Percentiles rank a stretch among this genome's conserved stretches.
Conservation (phyloP, 768 basidiomycete species). For the Calocybe indica region DNA sequence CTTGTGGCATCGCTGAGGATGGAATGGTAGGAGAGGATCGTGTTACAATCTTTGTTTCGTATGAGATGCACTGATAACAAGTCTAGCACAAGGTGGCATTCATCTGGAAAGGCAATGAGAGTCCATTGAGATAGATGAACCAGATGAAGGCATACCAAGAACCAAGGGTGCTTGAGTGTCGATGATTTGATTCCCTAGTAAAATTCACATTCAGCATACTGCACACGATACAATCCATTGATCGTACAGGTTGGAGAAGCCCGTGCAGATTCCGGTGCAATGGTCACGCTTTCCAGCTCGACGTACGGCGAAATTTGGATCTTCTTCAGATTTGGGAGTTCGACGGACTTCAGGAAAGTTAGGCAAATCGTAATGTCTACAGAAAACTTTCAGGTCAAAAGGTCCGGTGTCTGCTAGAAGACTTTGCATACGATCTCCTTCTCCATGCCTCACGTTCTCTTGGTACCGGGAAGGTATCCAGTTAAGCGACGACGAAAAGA, state of each 20-base stretch:
- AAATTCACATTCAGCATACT: background rate
- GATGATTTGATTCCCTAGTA: slow-evolving; percentile 23
- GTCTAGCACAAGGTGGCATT: slow-evolving; percentile 35
- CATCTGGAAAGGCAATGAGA: slow-evolving; percentile 10
- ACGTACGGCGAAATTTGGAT: no score
- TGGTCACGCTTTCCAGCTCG: background rate
- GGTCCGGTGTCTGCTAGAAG: background rate
- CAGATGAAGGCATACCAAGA: slow-evolving; percentile 1
- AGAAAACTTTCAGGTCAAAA: background rate
- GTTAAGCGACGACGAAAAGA: slow-evolving; percentile 58
- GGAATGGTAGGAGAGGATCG: slow-evolving; percentile 47
- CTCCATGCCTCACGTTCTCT: slow-evolving; percentile 31
- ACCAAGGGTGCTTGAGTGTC: slow-evolving; percentile 34
- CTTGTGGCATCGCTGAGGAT: slow-evolving; percentile 28
- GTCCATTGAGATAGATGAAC: background rate
- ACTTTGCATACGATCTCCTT: slow-evolving; percentile 47
- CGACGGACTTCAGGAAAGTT: slow-evolving; percentile 45
- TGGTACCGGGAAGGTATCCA: slow-evolving; percentile 67
- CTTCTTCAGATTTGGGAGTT: slow-evolving; percentile 9
- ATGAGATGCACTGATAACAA: slow-evolving; percentile 44
- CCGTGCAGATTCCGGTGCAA: background rate
- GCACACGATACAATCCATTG: slow-evolving; percentile 1
- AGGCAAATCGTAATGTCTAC: slow-evolving; percentile 54
- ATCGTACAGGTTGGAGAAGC: background rate
- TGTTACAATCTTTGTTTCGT: slow-evolving; percentile 36